Conservation (phyloP, 2,329 filamentous ascomycete genomes). For the Phialophora verrucosa region DNA sequence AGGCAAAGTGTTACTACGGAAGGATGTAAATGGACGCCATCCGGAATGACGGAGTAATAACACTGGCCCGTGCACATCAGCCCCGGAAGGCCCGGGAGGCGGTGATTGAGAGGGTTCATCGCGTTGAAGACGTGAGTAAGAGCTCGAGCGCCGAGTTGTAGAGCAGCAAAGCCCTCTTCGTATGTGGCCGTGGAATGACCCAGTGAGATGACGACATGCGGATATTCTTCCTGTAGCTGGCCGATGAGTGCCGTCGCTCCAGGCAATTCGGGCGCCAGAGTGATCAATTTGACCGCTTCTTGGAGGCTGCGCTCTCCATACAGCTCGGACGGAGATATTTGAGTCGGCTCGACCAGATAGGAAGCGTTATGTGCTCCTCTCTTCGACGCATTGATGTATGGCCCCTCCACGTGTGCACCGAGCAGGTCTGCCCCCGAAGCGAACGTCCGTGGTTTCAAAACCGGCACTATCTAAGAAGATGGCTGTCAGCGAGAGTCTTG, state of each 20-base stretch:
- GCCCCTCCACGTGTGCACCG: conserved; percentile 63
- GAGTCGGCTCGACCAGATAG: conserved; percentile 49
- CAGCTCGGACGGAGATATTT: conserved; percentile 45
- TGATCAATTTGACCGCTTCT: conserved; percentile 56
- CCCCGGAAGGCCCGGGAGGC: conserved; percentile 59
- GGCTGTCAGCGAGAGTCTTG: background rate
- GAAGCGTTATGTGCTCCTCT: conserved; percentile 60
- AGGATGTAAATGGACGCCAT: conserved; percentile 61
- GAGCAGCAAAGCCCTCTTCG: conserved; percentile 52
- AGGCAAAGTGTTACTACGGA: conserved; percentile 57
- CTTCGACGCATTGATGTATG: conserved; percentile 60
- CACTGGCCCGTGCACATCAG: conserved; percentile 47
- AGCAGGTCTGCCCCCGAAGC: conserved; percentile 56
- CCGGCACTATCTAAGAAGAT: conserved; percentile 28
- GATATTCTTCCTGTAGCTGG: conserved; percentile 46
- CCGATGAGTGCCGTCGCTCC: conserved; percentile 50
- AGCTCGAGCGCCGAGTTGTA: conserved; percentile 57
- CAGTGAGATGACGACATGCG: conserved; percentile 54
- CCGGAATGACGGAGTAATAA: conserved; percentile 60
- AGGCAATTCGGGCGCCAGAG: conserved; percentile 60
- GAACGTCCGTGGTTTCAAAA: conserved; percentile 42
- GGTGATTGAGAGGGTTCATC: conserved; percentile 58
- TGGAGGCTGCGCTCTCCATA: conserved; percentile 55
- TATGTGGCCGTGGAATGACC: conserved; percentile 60
- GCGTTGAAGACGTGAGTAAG: conserved; percentile 63